Evolutionary conservation across 2,329 filamentous ascomycete species (phyloP).

Genomic region (Alternaria brassicae): DNA sequence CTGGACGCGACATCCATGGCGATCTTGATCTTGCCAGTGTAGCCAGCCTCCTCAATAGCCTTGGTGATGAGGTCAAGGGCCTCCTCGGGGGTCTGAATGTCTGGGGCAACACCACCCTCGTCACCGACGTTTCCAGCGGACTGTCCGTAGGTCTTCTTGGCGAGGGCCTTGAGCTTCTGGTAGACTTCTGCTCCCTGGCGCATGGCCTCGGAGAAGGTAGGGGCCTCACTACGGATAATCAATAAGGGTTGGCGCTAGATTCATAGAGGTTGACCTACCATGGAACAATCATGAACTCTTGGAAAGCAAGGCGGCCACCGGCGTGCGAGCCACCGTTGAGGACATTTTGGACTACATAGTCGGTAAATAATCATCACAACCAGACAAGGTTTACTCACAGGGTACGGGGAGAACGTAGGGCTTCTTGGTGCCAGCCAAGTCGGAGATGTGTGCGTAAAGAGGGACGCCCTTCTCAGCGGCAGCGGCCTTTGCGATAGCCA

Average conservation of each 20-base stretch:
- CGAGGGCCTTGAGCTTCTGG: slow-evolving; percentile 94
- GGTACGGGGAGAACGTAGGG: slow-evolving; percentile 64
- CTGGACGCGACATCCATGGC: slow-evolving; percentile 99
- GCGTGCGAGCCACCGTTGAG: slow-evolving; percentile 85
- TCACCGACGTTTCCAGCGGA: slow-evolving; percentile 99
- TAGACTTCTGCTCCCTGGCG: slow-evolving; percentile 97
- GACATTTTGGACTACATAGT: slow-evolving; percentile 55
- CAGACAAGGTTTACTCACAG: slow-evolving; percentile 33
- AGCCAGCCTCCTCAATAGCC: slow-evolving; percentile 92
- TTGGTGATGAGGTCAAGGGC: slow-evolving; percentile 95
- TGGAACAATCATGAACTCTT: slow-evolving; percentile 64
- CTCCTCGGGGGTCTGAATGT: slow-evolving; percentile 97
- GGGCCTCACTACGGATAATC: slow-evolving; percentile 67
- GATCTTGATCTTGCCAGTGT: slow-evolving; percentile 95
- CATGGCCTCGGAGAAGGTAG: slow-evolving; percentile 93
- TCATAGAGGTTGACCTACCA: slow-evolving; percentile 43
- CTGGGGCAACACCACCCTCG: slow-evolving; percentile 98
- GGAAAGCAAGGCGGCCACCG: slow-evolving; percentile 79
- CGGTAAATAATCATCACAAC: not conserved
- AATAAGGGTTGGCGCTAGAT: slow-evolving; percentile 20
- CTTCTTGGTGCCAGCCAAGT: slow-evolving; percentile 61
- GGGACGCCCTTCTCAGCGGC: slow-evolving; percentile 63
- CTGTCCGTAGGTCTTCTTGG: slow-evolving; percentile 99
- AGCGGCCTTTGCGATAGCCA: slow-evolving; percentile 65
- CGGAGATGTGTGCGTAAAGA: slow-evolving; percentile 65